A percentile compares a stretch with the other conserved stretches of the same genome.
These are phyloP conservation scores for grape (Vitis vinifera) DNA, from an alignment of 164 flowering plant genomes.

Conservation along the genomic window DNA sequence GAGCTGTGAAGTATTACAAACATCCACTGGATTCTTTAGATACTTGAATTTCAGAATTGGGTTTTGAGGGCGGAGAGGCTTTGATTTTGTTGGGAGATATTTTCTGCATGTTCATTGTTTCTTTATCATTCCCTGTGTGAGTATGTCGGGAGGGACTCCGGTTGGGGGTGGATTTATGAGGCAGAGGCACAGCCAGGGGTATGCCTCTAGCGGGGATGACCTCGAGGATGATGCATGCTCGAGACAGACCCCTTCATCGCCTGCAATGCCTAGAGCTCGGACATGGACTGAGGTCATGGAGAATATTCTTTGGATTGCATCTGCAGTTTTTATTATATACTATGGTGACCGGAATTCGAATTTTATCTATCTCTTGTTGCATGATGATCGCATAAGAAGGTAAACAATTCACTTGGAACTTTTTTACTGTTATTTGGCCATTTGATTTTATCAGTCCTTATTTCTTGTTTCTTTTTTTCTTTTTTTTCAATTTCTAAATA, in stretches of 20 bases:
- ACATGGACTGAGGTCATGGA: slow-evolving; percentile 74
- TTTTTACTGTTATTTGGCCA: background rate
- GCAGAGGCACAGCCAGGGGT: slow-evolving; percentile 87
- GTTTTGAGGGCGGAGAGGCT: slow-evolving; percentile 4
- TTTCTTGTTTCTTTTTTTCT: background rate
- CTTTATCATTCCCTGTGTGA: slow-evolving; percentile 8
- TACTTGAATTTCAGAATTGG: slow-evolving; percentile 2
- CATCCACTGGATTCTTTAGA: background rate
- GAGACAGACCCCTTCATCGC: slow-evolving; percentile 23
- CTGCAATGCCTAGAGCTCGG: slow-evolving; percentile 33
- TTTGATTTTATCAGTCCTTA: too few species aligned
- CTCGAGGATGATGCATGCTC: slow-evolving; percentile 89
- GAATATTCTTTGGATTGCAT: slow-evolving; percentile 82
- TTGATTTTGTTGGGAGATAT: slow-evolving; percentile 6
- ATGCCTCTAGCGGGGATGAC: slow-evolving; percentile 76
- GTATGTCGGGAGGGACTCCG: slow-evolving; percentile 87
- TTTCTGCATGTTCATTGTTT: slow-evolving; percentile 12
- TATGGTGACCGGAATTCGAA: slow-evolving; percentile 76
- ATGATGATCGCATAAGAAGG: slow-evolving; percentile 80
- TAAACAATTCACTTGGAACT: slow-evolving; percentile 7
- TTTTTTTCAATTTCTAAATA: too few species aligned
- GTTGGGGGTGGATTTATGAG: slow-evolving; percentile 62
- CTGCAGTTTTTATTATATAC: slow-evolving; percentile 69
- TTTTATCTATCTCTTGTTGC: slow-evolving; percentile 62
- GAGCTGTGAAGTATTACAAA: background rate